phyloP scores from a whole-genome alignment of 768 basidiomycete species.

The Neoboletus brunneissimus region DNA sequence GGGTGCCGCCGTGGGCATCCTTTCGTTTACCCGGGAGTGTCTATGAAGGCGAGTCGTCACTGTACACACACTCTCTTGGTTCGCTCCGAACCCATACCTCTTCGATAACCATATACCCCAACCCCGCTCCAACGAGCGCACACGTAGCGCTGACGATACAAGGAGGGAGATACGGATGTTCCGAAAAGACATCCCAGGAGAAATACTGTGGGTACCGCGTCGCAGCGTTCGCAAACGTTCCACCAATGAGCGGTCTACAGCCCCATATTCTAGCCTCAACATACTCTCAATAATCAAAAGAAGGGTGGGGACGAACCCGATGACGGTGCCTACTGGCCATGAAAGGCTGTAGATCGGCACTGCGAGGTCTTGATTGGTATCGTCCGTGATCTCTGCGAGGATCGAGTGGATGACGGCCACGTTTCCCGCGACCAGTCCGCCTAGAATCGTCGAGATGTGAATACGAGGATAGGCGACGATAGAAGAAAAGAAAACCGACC shows the following conservation, averaged over 20 bases:
- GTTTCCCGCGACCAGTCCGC: no score
- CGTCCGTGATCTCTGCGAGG: no score
- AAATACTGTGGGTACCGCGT: constrained; percentile 13
- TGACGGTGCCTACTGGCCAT: constrained; percentile 41
- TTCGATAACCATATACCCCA: constrained; percentile 19
- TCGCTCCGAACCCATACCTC: constrained; percentile 11
- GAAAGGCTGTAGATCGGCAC: no score
- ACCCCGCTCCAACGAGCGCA: constrained; percentile 4
- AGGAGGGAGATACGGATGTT: constrained; percentile 20
- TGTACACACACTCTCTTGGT: background rate
- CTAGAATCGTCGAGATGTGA: no score
- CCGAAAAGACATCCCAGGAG: constrained; percentile 7
- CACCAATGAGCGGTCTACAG: constrained; percentile 23
- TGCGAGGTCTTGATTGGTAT: no score
- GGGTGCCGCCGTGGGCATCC: no score
- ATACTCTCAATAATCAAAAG: no score
- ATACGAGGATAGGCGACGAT: no score
- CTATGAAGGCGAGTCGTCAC: background rate
- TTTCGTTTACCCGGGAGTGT: constrained; percentile 20
- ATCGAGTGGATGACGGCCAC: no score
- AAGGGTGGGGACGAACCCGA: constrained; percentile 39
- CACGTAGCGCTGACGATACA: constrained; percentile 13
- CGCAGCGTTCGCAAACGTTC: constrained; percentile 20
- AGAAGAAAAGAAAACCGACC: constrained; percentile 33
- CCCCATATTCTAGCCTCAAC: no score